Conservation (phyloP, 805 yeast species). For the Candida stauntonica region DNA sequence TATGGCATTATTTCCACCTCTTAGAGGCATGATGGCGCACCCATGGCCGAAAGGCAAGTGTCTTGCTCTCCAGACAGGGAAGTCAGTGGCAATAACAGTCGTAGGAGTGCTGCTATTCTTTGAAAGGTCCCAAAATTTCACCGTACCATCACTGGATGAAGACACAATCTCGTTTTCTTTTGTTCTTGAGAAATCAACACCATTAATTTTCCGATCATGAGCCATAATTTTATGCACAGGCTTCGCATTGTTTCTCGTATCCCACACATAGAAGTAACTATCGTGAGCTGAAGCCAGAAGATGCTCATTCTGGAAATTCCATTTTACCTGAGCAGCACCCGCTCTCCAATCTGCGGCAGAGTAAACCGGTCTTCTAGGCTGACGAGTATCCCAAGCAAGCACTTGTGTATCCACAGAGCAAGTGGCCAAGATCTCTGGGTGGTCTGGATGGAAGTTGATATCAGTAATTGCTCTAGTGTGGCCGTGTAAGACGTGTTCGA, state of each 20-base stretch:
- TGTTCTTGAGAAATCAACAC: conserved; percentile 74
- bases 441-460: conserved; percentile 83
- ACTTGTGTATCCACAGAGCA: conserved; percentile 90
- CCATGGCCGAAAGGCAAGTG: conserved; percentile 86
- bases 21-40: conserved; percentile 83
- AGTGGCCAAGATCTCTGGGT: conserved; percentile 86
- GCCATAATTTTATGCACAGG: conserved; percentile 70
- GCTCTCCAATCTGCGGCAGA: conserved; percentile 94
- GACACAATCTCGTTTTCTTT: conserved; percentile 61
- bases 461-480: conserved; percentile 95
- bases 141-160: conserved; percentile 81
- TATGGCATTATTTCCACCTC: conserved; percentile 68
- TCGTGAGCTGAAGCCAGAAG: conserved; percentile 86
- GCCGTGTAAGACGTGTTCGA: conserved; percentile 82
- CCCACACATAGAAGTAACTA: conserved; percentile 81
- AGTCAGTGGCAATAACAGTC: conserved; percentile 62
- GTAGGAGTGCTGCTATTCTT: conserved; percentile 41
- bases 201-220: conserved; percentile 83
- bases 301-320: conserved; percentile 76
- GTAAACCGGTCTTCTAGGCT: conserved; percentile 67
- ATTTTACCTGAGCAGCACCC: conserved; percentile 91
- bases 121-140: conserved; percentile 75
- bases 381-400: conserved; percentile 86
- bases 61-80: conserved; percentile 87
- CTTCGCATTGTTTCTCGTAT: conserved; percentile 70